phyloP scores from a whole-genome alignment of 163 green algal species.

The Chlamydomonas reinhardtii region DNA sequence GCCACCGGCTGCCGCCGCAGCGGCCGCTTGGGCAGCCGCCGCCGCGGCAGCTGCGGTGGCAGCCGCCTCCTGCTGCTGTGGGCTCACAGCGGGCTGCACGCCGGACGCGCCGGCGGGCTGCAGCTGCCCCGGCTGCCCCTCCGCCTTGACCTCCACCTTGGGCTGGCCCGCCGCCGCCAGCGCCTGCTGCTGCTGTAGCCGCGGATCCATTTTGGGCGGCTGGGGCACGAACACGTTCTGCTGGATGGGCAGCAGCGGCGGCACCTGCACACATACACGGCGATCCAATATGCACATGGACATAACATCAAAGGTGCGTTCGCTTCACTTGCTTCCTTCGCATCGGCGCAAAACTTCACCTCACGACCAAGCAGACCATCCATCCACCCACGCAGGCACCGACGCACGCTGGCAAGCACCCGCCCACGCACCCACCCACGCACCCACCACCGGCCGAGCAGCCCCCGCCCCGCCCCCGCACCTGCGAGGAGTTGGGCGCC shows the following conservation, averaged over 20 bases:
- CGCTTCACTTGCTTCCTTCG: no score
- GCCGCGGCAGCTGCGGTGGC: not conserved
- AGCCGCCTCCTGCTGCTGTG: not conserved
- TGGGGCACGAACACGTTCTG: slow-evolving; percentile 56
- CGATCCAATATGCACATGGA: no score
- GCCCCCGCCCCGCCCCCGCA: not conserved
- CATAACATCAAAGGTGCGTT: no score
- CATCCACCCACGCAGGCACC: no score
- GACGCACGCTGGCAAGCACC: no score
- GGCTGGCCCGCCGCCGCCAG: not conserved
- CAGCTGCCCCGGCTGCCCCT: slow-evolving; percentile 22
- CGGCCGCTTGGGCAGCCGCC: not conserved
- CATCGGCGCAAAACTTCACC: no score
- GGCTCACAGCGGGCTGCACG: no score
- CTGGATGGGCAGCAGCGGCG: slow-evolving; percentile 65
- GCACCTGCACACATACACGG: slow-evolving; percentile 52
- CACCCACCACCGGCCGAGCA: no score
- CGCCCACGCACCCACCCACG: no score
- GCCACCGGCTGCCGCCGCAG: not conserved
- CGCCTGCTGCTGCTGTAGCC: slow-evolving; percentile 21
- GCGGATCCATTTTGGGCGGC: slow-evolving; percentile 29
- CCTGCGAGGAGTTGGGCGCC: slow-evolving; percentile 84
- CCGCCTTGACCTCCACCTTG: slow-evolving; percentile 31
- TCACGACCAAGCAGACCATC: no score
- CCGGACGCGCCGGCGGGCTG: not conserved